A percentile compares a stretch with the other conserved stretches of the same genome.
phyloP scores from a whole-genome alignment of 306 rosid genomes.

The Rosa chinensis region DNA sequence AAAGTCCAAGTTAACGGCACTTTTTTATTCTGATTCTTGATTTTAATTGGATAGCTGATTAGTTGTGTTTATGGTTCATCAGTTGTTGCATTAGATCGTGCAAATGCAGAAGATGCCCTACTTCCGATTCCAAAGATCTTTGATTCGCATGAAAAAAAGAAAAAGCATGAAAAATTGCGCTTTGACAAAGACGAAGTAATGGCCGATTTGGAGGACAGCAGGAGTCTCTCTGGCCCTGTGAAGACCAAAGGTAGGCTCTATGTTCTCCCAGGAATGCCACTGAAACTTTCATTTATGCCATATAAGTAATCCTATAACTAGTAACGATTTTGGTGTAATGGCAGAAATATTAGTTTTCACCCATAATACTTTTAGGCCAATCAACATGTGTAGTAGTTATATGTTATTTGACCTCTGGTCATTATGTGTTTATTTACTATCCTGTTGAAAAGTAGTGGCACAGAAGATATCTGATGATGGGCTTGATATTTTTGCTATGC shows the following conservation, averaged over 20 bases:
- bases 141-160: constrained; percentile 46
- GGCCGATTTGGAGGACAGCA: constrained; percentile 31
- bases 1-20: constrained; percentile 10
- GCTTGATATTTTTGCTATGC: constrained; percentile 28
- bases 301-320: background rate
- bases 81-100: constrained; percentile 82
- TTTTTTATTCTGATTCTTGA: constrained; percentile 1
- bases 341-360: background rate
- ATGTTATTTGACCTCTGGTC: constrained; percentile 20
- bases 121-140: constrained; percentile 77
- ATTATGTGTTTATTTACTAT: background rate
- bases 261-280: constrained; percentile 1
- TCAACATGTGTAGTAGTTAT: background rate
- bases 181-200: constrained; percentile 33
- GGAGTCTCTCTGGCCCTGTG: constrained; percentile 33
- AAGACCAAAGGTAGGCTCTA: constrained; percentile 49
- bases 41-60: constrained; percentile 30
- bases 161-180: constrained; percentile 33
- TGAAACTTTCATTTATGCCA: background rate
- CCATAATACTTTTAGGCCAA: background rate
- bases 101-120: constrained; percentile 91
- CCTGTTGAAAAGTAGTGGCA: constrained; percentile 12
- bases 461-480: constrained; percentile 19
- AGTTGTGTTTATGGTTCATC: constrained; percentile 39
- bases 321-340: background rate